phyloP scores from a whole-genome alignment of 768 basidiomycete species.

The Lactarius tabidus region DNA sequence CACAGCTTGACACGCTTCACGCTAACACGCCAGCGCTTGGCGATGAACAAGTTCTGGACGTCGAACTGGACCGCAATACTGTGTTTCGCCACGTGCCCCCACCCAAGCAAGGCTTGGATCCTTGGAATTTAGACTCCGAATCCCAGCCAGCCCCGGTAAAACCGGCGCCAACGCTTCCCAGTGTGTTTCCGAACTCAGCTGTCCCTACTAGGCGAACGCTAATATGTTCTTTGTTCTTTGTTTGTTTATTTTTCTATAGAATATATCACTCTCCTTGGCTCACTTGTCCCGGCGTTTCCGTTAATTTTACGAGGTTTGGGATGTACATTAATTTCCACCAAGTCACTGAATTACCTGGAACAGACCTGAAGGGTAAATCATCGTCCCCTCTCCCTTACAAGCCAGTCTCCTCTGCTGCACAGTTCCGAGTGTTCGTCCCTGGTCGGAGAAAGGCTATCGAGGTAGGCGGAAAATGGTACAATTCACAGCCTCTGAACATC shows the following conservation, averaged over 20 bases:
- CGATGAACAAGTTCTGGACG: conserved; percentile 48
- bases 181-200: not conserved
- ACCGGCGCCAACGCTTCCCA: conserved; percentile 1
- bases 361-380: conserved; percentile 38
- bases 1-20: conserved; percentile 44
- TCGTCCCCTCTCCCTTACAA: conserved; percentile 37
- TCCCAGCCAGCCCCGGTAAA: not conserved
- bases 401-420: conserved; percentile 34
- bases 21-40: conserved; percentile 37
- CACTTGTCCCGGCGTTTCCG: conserved; percentile 40
- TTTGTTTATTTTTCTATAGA: conserved; percentile 27
- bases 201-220: conserved; percentile 4
- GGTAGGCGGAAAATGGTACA: conserved; percentile 31
- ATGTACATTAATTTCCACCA: not conserved
- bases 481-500: conserved; percentile 8
- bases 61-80: conserved; percentile 44
- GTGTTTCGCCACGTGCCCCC: conserved; percentile 35
- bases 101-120: conserved; percentile 9
- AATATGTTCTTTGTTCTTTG: not conserved
- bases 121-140: conserved; percentile 16
- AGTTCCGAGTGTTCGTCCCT: conserved; percentile 36
- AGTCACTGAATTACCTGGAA: conserved; percentile 6
- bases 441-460: conserved; percentile 49
- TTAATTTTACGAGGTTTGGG: conserved; percentile 41
- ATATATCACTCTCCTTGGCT: conserved; percentile 34